phyloP scores from a whole-genome alignment of 306 rosid genomes.

The Inga oerstediana region DNA sequence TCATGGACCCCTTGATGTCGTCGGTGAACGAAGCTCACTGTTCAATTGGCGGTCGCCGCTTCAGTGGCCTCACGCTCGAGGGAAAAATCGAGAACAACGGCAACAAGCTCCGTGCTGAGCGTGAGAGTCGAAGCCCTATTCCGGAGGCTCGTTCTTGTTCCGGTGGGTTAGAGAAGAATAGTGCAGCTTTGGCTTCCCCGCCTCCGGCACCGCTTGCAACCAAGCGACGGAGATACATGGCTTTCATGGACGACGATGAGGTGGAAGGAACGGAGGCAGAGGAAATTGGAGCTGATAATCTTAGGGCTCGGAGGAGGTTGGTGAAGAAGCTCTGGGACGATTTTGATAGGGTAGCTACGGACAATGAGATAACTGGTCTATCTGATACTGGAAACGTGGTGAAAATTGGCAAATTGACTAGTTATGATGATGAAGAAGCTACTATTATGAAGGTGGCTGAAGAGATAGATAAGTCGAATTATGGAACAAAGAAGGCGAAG shows the following conservation, averaged over 20 bases:
- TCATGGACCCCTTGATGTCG: conserved; percentile 54
- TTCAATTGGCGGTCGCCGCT: conserved; percentile 84
- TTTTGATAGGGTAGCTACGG: conserved; percentile 71
- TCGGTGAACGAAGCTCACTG: conserved; percentile 90
- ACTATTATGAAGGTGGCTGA: conserved; percentile 44
- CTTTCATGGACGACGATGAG: conserved; percentile 39
- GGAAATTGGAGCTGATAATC: neutral
- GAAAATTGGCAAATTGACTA: conserved; percentile 25
- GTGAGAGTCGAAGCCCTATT: conserved; percentile 22
- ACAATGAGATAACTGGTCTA: conserved; percentile 21
- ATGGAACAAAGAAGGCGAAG: conserved; percentile 33
- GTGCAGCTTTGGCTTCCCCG: conserved; percentile 39
- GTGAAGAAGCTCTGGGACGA: conserved; percentile 83
- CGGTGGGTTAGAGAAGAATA: conserved; percentile 5
- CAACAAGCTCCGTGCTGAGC: conserved; percentile 60
- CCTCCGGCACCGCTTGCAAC: conserved; percentile 66
- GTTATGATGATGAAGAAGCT: neutral
- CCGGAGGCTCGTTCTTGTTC: neutral
- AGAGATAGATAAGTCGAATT: conserved; percentile 19
- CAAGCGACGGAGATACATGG: conserved; percentile 54
- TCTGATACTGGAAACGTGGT: conserved; percentile 15
- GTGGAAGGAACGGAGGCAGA: conserved; percentile 23
- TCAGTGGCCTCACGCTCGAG: conserved; percentile 69
- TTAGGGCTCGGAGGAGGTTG: conserved; percentile 41
- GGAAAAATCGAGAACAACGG: conserved; percentile 77